Percentiles rank a stretch among this genome's conserved stretches.
These are phyloP conservation scores for Fagopyrum homotropicum DNA, from an alignment of 148 eudicot species.

Conservation along the genomic window DNA sequence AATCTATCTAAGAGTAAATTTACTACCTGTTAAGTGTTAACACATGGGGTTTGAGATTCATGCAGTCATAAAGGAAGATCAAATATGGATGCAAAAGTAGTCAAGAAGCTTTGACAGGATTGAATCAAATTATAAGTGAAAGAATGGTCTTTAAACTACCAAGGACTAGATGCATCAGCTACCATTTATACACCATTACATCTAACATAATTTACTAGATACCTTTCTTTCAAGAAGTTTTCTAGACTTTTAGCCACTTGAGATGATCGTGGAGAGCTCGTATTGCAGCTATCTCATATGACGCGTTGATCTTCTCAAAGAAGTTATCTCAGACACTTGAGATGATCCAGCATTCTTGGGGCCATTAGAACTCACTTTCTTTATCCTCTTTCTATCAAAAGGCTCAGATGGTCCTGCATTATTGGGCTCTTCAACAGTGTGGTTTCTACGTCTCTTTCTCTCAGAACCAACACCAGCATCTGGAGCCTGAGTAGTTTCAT, in stretches of 20 bases:
- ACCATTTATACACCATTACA: not conserved
- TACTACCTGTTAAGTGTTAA: not conserved
- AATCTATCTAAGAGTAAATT: not conserved
- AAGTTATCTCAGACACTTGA: not conserved
- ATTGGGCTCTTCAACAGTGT: not conserved
- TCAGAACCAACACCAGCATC: slow-evolving; percentile 23
- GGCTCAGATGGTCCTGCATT: slow-evolving; percentile 9
- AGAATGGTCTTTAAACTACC: not conserved
- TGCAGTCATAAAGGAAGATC: not conserved
- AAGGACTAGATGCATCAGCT: slow-evolving; percentile 2
- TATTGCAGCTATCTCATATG: slow-evolving; percentile 2
- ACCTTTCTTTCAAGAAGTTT: not conserved
- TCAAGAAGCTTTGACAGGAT: not conserved
- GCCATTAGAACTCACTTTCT: not conserved
- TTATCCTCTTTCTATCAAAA: slow-evolving; percentile 6
- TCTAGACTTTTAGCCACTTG: not conserved
- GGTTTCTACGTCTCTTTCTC: slow-evolving; percentile 7
- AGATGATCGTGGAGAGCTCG: not conserved
- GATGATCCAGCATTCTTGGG: not conserved
- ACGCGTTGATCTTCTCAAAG: slow-evolving; percentile 4
- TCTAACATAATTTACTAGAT: not conserved
- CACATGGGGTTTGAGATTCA: not conserved
- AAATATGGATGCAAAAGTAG: not conserved
- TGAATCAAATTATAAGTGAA: not conserved
- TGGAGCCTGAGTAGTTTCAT: slow-evolving; percentile 20